Evolutionary conservation across 2,329 filamentous ascomycete genomes (phyloP).

Genomic region (Aspergillus hiratsukae): DNA sequence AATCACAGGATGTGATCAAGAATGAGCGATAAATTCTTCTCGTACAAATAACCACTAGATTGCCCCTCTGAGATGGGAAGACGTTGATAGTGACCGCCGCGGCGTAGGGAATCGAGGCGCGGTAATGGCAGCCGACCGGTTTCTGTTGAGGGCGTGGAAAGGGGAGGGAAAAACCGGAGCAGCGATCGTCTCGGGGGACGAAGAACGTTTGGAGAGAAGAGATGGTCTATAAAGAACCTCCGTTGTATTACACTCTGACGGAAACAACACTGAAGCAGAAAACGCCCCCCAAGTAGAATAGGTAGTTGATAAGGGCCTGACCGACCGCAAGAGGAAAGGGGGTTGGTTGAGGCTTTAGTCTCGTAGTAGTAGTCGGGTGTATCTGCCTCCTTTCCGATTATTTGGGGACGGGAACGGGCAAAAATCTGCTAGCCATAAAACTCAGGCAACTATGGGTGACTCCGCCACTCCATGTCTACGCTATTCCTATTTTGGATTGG

Average conservation of each 20-base stretch:
- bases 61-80: not conserved
- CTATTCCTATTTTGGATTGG: not conserved
- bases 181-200: conserved; percentile 1
- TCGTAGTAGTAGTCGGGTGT: not conserved
- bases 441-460: not conserved
- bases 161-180: conserved; percentile 11
- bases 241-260: not conserved
- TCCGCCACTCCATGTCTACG: not conserved
- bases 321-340: not conserved
- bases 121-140: not conserved
- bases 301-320: not conserved
- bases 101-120: conserved; percentile 1
- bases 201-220: not conserved
- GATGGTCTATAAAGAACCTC: not conserved
- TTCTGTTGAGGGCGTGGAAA: conserved; percentile 7
- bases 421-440: not conserved
- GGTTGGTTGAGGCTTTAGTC: not conserved
- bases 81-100: not conserved
- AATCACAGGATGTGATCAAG: not conserved
- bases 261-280: not conserved
- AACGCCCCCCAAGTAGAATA: not conserved
- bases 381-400: not conserved
- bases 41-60: not conserved
- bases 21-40: not conserved
- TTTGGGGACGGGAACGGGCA: not conserved